Conservation (phyloP, 192 early-diverging fungal species). For the Backusella luteola region DNA sequence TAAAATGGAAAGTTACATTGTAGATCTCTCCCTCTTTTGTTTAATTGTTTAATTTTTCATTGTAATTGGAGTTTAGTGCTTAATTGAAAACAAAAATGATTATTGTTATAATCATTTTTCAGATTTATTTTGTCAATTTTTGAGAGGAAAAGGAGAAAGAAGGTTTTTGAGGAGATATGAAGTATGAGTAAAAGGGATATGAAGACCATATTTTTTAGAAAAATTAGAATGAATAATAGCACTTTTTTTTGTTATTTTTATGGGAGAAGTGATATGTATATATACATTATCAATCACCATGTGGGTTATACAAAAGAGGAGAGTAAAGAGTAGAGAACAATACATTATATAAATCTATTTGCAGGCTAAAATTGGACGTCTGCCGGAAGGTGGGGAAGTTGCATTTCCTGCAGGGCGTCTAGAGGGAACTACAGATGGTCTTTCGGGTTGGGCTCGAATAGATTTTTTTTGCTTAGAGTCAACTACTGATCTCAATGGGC, state of each 20-base stretch:
- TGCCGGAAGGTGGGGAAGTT: not conserved
- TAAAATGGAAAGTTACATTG: constrained; percentile 1
- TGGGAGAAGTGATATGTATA: not conserved
- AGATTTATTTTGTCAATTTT: not conserved
- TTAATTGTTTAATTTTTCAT: constrained; percentile 6
- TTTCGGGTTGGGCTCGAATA: not conserved
- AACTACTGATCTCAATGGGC: not conserved
- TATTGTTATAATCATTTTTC: not conserved
- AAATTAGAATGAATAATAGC: not conserved
- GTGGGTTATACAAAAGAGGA: constrained; percentile 17
- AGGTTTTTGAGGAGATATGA: not conserved
- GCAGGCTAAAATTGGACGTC: constrained; percentile 2
- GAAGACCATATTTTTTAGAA: not conserved
- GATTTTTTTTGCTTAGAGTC: not conserved
- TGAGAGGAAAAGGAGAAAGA: not conserved
- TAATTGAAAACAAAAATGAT: constrained; percentile 9
- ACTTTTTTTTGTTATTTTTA: not conserved
- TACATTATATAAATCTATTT: constrained; percentile 6
- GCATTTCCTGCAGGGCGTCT: constrained; percentile 5
- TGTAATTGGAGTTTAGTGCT: not conserved
- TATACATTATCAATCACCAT: not conserved
- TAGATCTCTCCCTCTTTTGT: not conserved
- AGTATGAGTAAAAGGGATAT: not conserved
- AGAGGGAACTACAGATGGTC: constrained; percentile 13
- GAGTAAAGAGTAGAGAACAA: constrained; percentile 1